Evolutionary conservation across 306 rosid species (phyloP).

Genomic region (Cyclanthera cordifolia): DNA sequence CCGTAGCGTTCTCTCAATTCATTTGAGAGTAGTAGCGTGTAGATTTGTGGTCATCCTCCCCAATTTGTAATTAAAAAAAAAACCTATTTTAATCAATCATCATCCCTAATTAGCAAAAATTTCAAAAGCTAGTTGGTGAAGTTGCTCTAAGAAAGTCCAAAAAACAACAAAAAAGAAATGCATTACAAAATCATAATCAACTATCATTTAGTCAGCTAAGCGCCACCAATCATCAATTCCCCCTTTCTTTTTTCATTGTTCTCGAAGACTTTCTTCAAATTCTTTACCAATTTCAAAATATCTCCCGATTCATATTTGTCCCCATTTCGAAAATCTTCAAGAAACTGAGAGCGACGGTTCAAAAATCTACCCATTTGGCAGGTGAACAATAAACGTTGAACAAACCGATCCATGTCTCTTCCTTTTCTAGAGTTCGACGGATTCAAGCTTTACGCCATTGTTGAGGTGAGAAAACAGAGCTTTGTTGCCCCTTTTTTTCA

Average conservation of each 20-base stretch:
- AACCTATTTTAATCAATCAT: too few species aligned
- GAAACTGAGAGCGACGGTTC: conserved; percentile 23
- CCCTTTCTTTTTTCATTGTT: too few species aligned
- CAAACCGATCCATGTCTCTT: conserved; percentile 9
- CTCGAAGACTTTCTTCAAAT: conserved; percentile 11
- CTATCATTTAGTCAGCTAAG: too few species aligned
- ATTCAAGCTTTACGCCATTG: too few species aligned
- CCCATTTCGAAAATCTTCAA: background rate
- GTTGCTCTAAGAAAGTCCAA: conserved; percentile 53
- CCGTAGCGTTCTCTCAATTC: too few species aligned
- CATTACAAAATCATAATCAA: conserved; percentile 11
- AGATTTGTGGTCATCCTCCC: too few species aligned
- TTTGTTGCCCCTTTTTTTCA: background rate
- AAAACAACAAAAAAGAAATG: conserved; percentile 32
- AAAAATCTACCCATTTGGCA: conserved; percentile 19
- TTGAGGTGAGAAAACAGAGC: conserved; percentile 6
- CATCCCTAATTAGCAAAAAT: conserved; percentile 22
- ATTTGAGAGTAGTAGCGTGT: too few species aligned
- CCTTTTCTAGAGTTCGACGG: too few species aligned
- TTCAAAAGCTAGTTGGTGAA: conserved; percentile 77
- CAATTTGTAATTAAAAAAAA: too few species aligned
- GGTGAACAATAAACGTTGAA: conserved; percentile 23
- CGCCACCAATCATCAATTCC: too few species aligned
- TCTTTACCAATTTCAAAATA: background rate
- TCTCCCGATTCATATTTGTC: conserved; percentile 27